These are phyloP conservation scores for Paecilomyces sp. DNA, from an alignment of 2,329 filamentous ascomycete species.

Conservation along the genomic window DNA sequence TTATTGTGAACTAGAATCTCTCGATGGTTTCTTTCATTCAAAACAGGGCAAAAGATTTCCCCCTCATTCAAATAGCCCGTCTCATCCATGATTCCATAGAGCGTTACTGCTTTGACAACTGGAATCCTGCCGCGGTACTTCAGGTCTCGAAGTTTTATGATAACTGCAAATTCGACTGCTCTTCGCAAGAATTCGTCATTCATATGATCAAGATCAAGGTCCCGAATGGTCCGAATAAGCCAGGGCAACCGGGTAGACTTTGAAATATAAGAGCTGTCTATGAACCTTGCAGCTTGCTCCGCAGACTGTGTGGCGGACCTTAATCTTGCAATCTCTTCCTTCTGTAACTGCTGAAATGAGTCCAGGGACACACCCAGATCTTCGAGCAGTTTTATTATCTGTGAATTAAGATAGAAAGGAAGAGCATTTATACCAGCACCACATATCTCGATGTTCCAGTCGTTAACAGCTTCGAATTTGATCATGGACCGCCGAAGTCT, in stretches of 20 bases:
- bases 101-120: conserved; percentile 61
- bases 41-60: conserved; percentile 60
- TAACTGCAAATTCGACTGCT: conserved; percentile 61
- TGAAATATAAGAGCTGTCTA: conserved; percentile 57
- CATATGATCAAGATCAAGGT: conserved; percentile 57
- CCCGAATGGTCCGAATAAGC: conserved; percentile 52
- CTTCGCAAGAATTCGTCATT: conserved; percentile 63
- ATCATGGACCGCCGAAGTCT: conserved; percentile 67
- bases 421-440: conserved; percentile 61
- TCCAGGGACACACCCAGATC: conserved; percentile 56
- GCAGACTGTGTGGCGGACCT: conserved; percentile 50
- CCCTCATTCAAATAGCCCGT: conserved; percentile 59
- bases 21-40: conserved; percentile 28
- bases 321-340: conserved; percentile 53
- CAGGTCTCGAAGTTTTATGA: conserved; percentile 64
- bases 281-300: conserved; percentile 58
- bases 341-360: conserved; percentile 61
- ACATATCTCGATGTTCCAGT: conserved; percentile 19
- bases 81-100: conserved; percentile 82
- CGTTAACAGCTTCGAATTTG: conserved; percentile 51
- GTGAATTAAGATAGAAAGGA: conserved; percentile 65
- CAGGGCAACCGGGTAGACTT: conserved; percentile 53
- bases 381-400: conserved; percentile 79
- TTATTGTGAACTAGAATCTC: conserved; percentile 25
- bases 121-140: conserved; percentile 75